These are phyloP conservation scores for Xerocomellus dryophilus DNA, from an alignment of 768 basidiomycete genomes.

Conservation along the genomic window DNA sequence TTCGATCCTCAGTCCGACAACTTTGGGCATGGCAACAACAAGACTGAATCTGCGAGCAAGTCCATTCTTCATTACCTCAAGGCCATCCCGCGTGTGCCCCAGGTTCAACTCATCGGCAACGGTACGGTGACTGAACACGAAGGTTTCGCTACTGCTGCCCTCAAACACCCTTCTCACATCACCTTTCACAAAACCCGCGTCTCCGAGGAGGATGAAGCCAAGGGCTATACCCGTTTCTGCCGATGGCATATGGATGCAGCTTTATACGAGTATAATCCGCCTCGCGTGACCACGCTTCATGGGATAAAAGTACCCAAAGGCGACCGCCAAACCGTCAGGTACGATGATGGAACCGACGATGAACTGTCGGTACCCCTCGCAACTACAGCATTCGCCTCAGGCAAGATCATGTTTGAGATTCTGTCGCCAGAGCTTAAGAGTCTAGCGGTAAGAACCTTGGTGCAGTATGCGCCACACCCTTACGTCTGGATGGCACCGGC, in stretches of 20 bases:
- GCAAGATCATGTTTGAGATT: slow-evolving; percentile 81
- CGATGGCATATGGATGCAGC: slow-evolving; percentile 94
- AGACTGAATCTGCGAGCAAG: slow-evolving; percentile 68
- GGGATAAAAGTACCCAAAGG: slow-evolving; percentile 72
- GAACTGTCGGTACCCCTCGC: slow-evolving; percentile 79
- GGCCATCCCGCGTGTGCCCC: slow-evolving; percentile 82
- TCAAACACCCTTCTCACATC: slow-evolving; percentile 84
- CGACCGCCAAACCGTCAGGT: slow-evolving; percentile 57
- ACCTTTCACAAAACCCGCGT: slow-evolving; percentile 84
- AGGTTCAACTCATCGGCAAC: slow-evolving; percentile 91
- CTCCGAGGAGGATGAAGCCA: slow-evolving; percentile 67
- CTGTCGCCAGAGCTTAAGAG: slow-evolving; percentile 70
- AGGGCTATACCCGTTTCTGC: slow-evolving; percentile 84
- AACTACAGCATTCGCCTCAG: slow-evolving; percentile 81
- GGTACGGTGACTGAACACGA: slow-evolving; percentile 78
- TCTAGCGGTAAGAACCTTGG: slow-evolving; percentile 70
- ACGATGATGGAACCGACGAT: slow-evolving; percentile 87
- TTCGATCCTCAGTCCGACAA: slow-evolving; percentile 60
- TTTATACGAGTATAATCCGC: slow-evolving; percentile 70
- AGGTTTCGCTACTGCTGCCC: slow-evolving; percentile 68
- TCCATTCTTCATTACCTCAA: slow-evolving; percentile 89
- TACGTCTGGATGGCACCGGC: slow-evolving; percentile 92
- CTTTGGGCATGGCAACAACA: slow-evolving; percentile 88
- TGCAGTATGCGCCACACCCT: slow-evolving; percentile 80
- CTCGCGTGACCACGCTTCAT: slow-evolving; percentile 82